A percentile compares a stretch with the other conserved stretches of the same genome.
Conservation (phyloP, 768 basidiomycete species). For the Strobilomyces echinocephalus region DNA sequence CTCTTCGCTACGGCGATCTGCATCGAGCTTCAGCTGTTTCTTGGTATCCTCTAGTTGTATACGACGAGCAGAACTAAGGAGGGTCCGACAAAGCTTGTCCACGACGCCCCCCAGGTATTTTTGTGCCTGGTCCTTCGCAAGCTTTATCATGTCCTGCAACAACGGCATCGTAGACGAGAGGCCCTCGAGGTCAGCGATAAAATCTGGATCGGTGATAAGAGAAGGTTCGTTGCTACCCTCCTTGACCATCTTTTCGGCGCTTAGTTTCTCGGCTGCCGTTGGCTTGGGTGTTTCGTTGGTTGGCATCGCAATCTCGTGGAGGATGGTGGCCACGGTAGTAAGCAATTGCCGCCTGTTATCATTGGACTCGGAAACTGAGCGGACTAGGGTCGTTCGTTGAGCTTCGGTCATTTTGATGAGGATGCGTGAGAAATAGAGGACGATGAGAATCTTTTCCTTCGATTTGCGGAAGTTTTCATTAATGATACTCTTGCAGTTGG, state of each 20-base stretch:
- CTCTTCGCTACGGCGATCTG: constrained; percentile 13
- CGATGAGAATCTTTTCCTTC: constrained; percentile 22
- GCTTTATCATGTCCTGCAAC: constrained; percentile 13
- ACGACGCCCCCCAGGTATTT: constrained; percentile 15
- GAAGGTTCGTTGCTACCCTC: constrained; percentile 19
- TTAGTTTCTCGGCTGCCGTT: constrained; percentile 7
- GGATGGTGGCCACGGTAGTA: constrained; percentile 12
- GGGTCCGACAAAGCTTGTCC: constrained; percentile 16
- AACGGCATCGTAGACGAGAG: constrained; percentile 8
- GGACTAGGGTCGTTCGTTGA: constrained; percentile 13
- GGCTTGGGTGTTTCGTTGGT: constrained; percentile 1
- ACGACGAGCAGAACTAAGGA: constrained; percentile 6
- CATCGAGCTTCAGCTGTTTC: constrained; percentile 13
- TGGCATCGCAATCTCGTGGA: constrained; percentile 9
- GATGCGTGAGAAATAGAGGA: constrained; percentile 12
- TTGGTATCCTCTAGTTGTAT: constrained; percentile 18
- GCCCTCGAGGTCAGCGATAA: constrained; percentile 21
- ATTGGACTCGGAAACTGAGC: constrained; percentile 7
- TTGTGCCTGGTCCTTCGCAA: constrained; percentile 16
- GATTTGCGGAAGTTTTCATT: constrained; percentile 20
- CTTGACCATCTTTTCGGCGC: constrained; percentile 20
- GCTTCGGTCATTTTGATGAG: constrained; percentile 11
- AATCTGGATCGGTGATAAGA: constrained; percentile 19
- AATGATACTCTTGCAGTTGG: constrained; percentile 11
- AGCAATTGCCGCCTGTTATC: constrained; percentile 13